Base-by-base conservation (phyloP, 352 stramenopile genomes). In the Phytopythium cucurbitacearum region DNA sequence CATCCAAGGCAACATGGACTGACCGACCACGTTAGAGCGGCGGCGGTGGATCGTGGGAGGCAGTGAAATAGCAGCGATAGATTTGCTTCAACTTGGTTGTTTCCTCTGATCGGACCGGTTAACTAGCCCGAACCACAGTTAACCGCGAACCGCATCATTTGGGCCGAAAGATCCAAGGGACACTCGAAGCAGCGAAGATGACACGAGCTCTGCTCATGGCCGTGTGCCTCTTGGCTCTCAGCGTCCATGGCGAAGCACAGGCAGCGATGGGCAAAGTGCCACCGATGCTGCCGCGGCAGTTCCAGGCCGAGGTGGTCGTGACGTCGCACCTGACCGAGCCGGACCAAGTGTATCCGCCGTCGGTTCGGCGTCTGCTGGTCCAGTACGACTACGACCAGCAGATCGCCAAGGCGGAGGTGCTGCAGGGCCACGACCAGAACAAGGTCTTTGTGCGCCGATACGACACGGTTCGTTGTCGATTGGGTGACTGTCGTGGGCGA, bases 391-490 rank as follows among this genome's bases (percentile, higher is more conserved):
- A 67, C 33, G 70, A 73, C 52, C 62, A 86, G 66, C 63, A 76
- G 33, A 36, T 86, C 12, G 80, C 77, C 12, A 67, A 65, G n/a
- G 80, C 80, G 3, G 74, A 85, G 39, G 76, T 88, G 56, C 43
- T 85, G 43, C 53, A 60, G 40, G 80, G 80, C 40, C 80, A 85
- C 60, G 80, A 90, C n/a, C 62, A 70, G 39, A 76, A 73, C 56
- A 90, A 86, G 48, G 84, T 73, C 28, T 90, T 73, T 51, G 72
- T 90, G 51, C 74, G 76, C 2, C 80, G 76, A 21, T 90, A 90
- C 53, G 80, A 87, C 48, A 56, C 65, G 40, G 21, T 48, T 34
- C 7, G 46, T 12, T 45, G 3, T 43, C 49, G 10, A 39, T 15
- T 12, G 37, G 32, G 6, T 28, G 40, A 34, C 38, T 60, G 33